Evolutionary conservation across 768 basidiomycete species (phyloP), one percentile per base, ranked within the genome.

Genomic region (Collybia sordida): DNA sequence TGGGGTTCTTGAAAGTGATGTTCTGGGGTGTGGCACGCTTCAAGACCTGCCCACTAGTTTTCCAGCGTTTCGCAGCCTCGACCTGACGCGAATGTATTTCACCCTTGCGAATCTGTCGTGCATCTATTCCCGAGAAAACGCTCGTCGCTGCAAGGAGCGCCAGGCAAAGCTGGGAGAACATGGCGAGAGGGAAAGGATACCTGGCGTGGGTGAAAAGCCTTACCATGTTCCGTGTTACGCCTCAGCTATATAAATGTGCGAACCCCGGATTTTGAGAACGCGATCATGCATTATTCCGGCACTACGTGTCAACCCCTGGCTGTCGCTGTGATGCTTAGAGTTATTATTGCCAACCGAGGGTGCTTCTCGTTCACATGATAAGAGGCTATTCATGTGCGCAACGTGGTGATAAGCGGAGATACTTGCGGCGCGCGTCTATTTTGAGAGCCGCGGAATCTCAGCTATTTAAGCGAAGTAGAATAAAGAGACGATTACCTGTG

Each of bases 1-100:
- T 75, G 3, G 85, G 84, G 56, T 88, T 86, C 11, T 73, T 67
- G 64, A 90, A 90, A 0, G 85, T 87, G 57, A 89, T 85, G 54
- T 86, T 86, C 63, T 85, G 72, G n/a, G 74, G 56, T 9, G 53
- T 53, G 4, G 56, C 56, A 6, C 57, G 47, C 38, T 46, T 59
- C 8, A 52, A 43, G 23, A 31, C 3, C 49, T 27, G 44, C 53
- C 45, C 55, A 53, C 11, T 36, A 47, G 40, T 50, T 49, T 15
- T 54, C 38, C 65, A 78, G 39, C 74, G 68, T 52, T 78, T 71
- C 3, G 72, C 77, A 39, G 81, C 81, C 54, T 76, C 77, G 3
- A 60, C 51, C 59, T 82, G 82, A 44, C 64, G 71, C 12, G 64
- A 72, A 39, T 66, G 75, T 17, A 79, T 50, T 38, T 80, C 74